These are phyloP conservation scores for Saccharomyces hybrid DNA, from an alignment of 1,139 yeast species.

Conservation along the genomic window DNA sequence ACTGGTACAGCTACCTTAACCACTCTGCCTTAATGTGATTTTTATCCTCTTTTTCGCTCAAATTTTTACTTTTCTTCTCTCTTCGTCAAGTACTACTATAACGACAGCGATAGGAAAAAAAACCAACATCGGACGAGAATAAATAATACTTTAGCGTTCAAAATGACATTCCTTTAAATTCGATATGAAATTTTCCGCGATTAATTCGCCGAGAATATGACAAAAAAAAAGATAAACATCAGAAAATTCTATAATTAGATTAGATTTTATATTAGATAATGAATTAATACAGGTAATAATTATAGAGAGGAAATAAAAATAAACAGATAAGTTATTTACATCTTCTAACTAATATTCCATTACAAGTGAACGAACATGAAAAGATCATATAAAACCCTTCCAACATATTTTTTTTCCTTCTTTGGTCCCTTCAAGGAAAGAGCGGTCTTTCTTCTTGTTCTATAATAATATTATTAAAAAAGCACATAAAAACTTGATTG, in stretches of 20 bases:
- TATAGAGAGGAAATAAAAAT: not conserved
- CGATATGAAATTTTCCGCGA: not conserved
- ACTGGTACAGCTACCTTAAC: not conserved
- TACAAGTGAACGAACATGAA: not conserved
- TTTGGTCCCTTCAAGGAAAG: conserved; percentile 1
- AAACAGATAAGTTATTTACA: not conserved
- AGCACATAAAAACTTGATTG: not conserved
- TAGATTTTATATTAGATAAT: not conserved
- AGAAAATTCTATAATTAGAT: not conserved
- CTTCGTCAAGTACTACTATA: not conserved
- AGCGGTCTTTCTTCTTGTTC: not conserved
- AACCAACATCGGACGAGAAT: not conserved
- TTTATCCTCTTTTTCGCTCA: not conserved
- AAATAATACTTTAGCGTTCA: not conserved
- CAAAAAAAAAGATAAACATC: not conserved
- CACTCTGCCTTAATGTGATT: not conserved
- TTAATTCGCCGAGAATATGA: not conserved
- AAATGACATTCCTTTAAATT: not conserved
- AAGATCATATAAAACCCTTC: not conserved
- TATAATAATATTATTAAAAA: not conserved
- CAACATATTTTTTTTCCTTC: conserved; percentile 1
- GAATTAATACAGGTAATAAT: not conserved
- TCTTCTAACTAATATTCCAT: not conserved
- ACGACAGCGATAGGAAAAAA: not conserved
- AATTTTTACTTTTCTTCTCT: not conserved